phyloP scores from a whole-genome alignment of 2,329 filamentous ascomycete genomes.

The Fusarium sacchari region DNA sequence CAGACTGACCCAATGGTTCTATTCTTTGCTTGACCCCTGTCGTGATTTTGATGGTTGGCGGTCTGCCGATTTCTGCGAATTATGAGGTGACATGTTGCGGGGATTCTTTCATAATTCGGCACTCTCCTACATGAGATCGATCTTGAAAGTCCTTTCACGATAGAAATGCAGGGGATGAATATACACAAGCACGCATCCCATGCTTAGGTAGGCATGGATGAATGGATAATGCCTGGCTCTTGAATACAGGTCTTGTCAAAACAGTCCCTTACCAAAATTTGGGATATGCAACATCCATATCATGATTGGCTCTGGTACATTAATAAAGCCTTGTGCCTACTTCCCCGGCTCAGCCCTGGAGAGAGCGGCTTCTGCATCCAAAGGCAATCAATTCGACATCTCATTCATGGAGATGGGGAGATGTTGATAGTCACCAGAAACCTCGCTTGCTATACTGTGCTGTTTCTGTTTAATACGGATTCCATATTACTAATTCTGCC shows the following conservation, averaged over 20 bases:
- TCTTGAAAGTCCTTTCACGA: slow-evolving; percentile 7
- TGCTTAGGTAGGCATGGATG: not conserved
- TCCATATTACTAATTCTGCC: not conserved
- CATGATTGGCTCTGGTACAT: not conserved
- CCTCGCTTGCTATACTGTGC: not conserved
- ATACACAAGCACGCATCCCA: not conserved
- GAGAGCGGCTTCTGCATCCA: not conserved
- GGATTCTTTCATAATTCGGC: slow-evolving; percentile 29
- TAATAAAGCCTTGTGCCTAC: not conserved
- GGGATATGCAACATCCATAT: not conserved
- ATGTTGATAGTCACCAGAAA: not conserved
- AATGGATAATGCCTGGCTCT: not conserved
- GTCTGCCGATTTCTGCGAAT: slow-evolving; percentile 41
- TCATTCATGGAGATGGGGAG: not conserved
- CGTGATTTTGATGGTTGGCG: slow-evolving; percentile 16
- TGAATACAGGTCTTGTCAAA: not conserved
- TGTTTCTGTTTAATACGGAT: not conserved
- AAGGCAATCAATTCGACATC: not conserved
- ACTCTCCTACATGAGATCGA: slow-evolving; percentile 15
- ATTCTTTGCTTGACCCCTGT: slow-evolving; percentile 23
- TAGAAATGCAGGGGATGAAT: not conserved
- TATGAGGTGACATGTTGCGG: slow-evolving; percentile 43
- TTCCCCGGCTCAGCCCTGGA: not conserved
- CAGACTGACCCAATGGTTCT: not conserved
- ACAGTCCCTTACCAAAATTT: not conserved